These are phyloP conservation scores for Phytophthora podocarpi DNA, from an alignment of 352 stramenopile species.

Conservation along the genomic window DNA sequence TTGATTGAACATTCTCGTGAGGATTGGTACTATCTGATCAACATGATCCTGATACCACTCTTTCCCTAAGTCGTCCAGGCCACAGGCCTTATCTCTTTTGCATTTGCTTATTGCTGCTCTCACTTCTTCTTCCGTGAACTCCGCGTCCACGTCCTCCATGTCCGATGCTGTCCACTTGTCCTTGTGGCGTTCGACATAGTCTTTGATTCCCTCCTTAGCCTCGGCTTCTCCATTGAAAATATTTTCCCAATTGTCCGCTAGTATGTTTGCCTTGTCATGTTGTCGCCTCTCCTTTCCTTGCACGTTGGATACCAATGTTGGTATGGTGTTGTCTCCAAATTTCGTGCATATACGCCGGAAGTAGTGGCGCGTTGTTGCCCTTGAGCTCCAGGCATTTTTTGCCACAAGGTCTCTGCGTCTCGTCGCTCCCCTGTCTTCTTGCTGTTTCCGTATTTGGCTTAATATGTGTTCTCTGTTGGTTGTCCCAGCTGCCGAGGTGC, in stretches of 20 bases:
- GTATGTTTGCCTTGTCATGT: neutral
- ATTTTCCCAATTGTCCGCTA: neutral
- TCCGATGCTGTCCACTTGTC: too few relatives aligned
- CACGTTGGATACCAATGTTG: neutral
- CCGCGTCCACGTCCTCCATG: neutral
- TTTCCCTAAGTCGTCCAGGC: neutral
- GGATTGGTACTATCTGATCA: neutral
- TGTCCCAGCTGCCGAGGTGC: too few relatives aligned
- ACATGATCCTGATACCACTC: conserved; percentile 4
- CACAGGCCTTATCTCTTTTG: conserved; percentile 3
- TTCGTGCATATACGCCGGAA: neutral
- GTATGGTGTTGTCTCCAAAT: neutral
- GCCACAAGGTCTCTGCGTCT: neutral
- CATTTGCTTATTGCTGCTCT: neutral
- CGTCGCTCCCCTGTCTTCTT: neutral
- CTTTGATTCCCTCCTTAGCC: too few relatives aligned
- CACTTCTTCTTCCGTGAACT: conserved; percentile 1
- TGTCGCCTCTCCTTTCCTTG: neutral
- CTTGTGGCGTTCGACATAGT: too few relatives aligned
- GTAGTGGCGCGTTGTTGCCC: neutral
- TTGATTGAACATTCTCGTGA: too few relatives aligned
- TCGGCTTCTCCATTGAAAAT: neutral
- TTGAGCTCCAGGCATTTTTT: too few relatives aligned
- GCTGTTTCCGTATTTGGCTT: too few relatives aligned
- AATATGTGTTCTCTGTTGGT: too few relatives aligned